These are phyloP conservation scores for Hansenula sp. DNA, from an alignment of 1,139 yeast genomes.

Conservation along the genomic window DNA sequence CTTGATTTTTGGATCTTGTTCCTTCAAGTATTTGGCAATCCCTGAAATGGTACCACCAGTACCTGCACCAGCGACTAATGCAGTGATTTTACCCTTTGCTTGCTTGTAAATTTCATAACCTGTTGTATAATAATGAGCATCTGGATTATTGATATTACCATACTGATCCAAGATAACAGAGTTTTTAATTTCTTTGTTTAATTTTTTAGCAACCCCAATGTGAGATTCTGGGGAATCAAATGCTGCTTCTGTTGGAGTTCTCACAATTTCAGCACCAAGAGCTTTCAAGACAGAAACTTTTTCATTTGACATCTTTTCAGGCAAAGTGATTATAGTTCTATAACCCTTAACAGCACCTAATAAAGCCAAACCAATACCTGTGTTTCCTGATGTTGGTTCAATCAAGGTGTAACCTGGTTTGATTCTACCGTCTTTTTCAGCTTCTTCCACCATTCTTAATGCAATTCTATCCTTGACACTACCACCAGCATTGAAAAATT, in stretches of 20 bases:
- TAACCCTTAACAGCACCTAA: conserved; percentile 87
- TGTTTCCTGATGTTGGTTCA: conserved; percentile 88
- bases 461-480: conserved; percentile 96
- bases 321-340: conserved; percentile 83
- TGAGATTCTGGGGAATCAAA: conserved; percentile 93
- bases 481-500: conserved; percentile 89
- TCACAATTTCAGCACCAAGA: conserved; percentile 84
- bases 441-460: conserved; percentile 77
- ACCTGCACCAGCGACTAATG: conserved; percentile 88
- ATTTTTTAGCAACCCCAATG: conserved; percentile 80
- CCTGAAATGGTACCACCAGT: conserved; percentile 86
- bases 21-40: conserved; percentile 73
- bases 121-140: conserved; percentile 82
- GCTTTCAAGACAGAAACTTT: conserved; percentile 87
- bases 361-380: conserved; percentile 86
- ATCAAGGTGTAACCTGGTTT: conserved; percentile 84
- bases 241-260: conserved; percentile 93
- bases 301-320: conserved; percentile 92
- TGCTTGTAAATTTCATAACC: conserved; percentile 88
- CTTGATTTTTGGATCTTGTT: conserved; percentile 56
- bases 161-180: conserved; percentile 86
- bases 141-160: conserved; percentile 73
- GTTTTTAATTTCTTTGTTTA: conserved; percentile 82
- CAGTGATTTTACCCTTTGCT: conserved; percentile 67
- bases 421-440: conserved; percentile 73